Evolutionary conservation across 371 early-diverging fungal genomes (phyloP).

Genomic region (Mucor sp.): DNA sequence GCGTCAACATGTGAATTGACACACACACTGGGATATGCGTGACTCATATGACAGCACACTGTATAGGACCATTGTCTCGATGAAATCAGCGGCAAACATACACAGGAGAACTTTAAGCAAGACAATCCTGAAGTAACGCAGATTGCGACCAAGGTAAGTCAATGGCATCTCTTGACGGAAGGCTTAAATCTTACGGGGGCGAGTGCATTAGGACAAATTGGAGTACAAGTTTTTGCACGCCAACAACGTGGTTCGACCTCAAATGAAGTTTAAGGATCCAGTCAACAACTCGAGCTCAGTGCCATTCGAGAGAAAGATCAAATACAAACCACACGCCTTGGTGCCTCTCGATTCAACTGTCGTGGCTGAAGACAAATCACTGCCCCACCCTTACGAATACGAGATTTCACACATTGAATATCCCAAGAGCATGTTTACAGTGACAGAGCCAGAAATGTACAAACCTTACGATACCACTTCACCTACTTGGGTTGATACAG

Average conservation of each 20-base stretch:
- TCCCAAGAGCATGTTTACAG: constrained; percentile 71
- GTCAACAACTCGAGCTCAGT: constrained; percentile 80
- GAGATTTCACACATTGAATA: constrained; percentile 85
- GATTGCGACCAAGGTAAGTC: constrained; percentile 44
- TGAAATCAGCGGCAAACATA: constrained; percentile 54
- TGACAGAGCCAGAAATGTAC: constrained; percentile 58
- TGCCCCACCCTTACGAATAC: constrained; percentile 90
- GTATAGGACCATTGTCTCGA: constrained; percentile 53
- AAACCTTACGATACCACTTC: constrained; percentile 63
- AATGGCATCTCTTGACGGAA: too few species aligned
- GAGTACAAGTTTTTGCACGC: constrained; percentile 73
- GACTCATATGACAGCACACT: background rate
- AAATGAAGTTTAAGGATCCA: constrained; percentile 81
- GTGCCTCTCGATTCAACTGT: constrained; percentile 65
- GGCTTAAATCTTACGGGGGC: background rate
- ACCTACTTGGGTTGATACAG: constrained; percentile 74
- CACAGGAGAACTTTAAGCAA: constrained; percentile 41
- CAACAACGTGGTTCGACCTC: constrained; percentile 81
- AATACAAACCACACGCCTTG: constrained; percentile 78
- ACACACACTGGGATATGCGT: background rate
- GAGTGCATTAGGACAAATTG: constrained; percentile 40
- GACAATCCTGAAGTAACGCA: constrained; percentile 60
- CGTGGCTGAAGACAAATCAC: constrained; percentile 13
- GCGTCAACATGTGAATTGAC: constrained; percentile 9
- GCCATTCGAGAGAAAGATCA: constrained; percentile 82